A percentile compares a stretch with the other conserved stretches of the same genome.
These are phyloP conservation scores for Marasmius tenuissimus DNA, from an alignment of 1,284 basidiomycete species.

Conservation along the genomic window DNA sequence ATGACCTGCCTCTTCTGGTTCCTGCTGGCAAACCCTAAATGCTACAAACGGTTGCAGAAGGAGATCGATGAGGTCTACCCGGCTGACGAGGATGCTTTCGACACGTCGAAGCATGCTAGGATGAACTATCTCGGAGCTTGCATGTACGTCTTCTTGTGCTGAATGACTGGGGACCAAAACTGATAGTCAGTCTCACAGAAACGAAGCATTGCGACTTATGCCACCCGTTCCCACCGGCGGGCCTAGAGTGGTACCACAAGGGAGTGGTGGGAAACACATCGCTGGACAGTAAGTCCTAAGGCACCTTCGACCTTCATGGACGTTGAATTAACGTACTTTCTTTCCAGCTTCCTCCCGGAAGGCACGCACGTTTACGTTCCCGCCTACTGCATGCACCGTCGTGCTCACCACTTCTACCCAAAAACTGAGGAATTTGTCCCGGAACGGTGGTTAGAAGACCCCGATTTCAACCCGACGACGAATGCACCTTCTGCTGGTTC, in stretches of 20 bases:
- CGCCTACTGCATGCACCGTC: neutral
- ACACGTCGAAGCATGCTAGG: conserved; percentile 24
- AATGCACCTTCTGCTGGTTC: neutral
- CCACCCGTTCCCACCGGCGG: conserved; percentile 24
- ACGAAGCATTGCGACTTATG: conserved; percentile 31
- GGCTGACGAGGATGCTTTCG: conserved; percentile 26
- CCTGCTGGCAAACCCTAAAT: conserved; percentile 30
- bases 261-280: conserved; percentile 16
- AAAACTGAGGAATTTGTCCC: conserved; percentile 16
- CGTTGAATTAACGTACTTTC: neutral
- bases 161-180: neutral
- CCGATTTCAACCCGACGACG: neutral
- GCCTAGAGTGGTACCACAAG: conserved; percentile 17
- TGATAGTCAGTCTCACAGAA: conserved; percentile 24
- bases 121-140: conserved; percentile 36
- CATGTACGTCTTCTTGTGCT: conserved; percentile 28
- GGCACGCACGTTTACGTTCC: conserved; percentile 1
- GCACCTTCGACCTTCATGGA: conserved; percentile 25
- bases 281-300: conserved; percentile 19
- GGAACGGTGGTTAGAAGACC: neutral
- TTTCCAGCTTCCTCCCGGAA: neutral
- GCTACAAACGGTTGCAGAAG: conserved; percentile 30
- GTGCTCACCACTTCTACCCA: conserved; percentile 17
- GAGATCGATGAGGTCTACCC: conserved; percentile 31
- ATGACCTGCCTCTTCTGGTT: conserved; percentile 35